Conservation (phyloP, 73 alveolate genomes). For the Paramecium tetraurelia region DNA sequence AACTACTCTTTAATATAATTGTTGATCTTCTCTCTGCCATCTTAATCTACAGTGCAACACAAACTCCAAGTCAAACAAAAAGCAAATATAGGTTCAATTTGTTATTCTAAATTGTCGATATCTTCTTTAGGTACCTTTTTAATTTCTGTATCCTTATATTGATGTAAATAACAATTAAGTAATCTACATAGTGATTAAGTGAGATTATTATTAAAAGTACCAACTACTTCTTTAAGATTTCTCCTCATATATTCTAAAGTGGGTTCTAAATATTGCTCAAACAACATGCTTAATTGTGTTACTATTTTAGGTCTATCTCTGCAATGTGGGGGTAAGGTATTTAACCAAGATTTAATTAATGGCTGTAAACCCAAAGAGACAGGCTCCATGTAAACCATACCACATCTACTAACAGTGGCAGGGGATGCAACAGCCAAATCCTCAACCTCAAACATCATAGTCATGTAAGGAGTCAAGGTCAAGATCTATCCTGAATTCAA, state of each 20-base stretch:
- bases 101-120: slow-evolving; percentile 82
- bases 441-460: slow-evolving; percentile 96
- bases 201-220: slow-evolving; percentile 67
- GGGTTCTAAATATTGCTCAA: slow-evolving; percentile 83
- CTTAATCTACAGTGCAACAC: slow-evolving; percentile 87
- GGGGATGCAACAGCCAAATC: slow-evolving; percentile 95
- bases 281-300: slow-evolving; percentile 69
- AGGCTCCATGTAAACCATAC: slow-evolving; percentile 92
- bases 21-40: not conserved
- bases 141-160: slow-evolving; percentile 84
- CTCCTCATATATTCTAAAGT: slow-evolving; percentile 73
- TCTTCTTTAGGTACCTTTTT: slow-evolving; percentile 90
- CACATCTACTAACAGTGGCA: slow-evolving; percentile 96
- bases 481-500: slow-evolving; percentile 81
- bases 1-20: slow-evolving; percentile 24
- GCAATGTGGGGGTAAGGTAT: not conserved
- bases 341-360: slow-evolving; percentile 24
- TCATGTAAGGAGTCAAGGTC: slow-evolving; percentile 88
- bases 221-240: slow-evolving; percentile 79
- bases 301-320: slow-evolving; percentile 33
- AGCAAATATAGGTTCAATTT: slow-evolving; percentile 82
- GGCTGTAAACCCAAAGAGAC: slow-evolving; percentile 30
- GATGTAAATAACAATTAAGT: slow-evolving; percentile 88
- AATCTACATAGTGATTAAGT: slow-evolving; percentile 55
- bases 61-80: slow-evolving; percentile 93